Percentiles rank a stretch among this genome's conserved stretches.
Conservation (phyloP, 495 filamentous ascomycete species). For the Penicillium pulvis region DNA sequence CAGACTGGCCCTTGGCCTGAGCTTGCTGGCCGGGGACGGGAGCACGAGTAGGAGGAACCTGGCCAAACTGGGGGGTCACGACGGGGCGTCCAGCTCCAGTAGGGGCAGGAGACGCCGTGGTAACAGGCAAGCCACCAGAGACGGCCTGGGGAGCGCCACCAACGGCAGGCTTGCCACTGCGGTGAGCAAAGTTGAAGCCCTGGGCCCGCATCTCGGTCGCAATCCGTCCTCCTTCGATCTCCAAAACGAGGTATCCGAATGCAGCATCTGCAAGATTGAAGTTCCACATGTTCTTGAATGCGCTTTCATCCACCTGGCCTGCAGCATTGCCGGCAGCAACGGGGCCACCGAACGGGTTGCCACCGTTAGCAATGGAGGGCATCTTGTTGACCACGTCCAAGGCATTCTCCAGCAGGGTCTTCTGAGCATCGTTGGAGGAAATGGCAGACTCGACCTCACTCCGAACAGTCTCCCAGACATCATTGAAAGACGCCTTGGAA, state of each 20-base stretch:
- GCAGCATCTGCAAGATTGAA: conserved; percentile 98
- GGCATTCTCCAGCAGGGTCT: conserved; percentile 86
- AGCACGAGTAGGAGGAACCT: conserved; percentile 36
- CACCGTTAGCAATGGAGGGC: conserved; percentile 90
- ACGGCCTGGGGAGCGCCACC: conserved; percentile 43
- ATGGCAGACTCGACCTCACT: conserved; percentile 92
- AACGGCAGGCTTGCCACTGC: conserved; percentile 53
- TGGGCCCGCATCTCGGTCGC: conserved; percentile 98
- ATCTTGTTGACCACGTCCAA: conserved; percentile 92
- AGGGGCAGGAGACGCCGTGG: conserved; percentile 45
- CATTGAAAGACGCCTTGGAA: conserved; percentile 97
- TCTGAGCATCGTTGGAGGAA: conserved; percentile 86
- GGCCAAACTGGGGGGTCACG: conserved; percentile 47
- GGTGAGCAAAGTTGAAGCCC: conserved; percentile 98
- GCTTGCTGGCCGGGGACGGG: conserved; percentile 37
- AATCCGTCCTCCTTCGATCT: conserved; percentile 91
- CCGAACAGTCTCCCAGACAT: conserved; percentile 99
- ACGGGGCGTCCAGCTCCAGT: conserved; percentile 29
- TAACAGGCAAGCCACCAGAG: conserved; percentile 35
- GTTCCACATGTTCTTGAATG: conserved; percentile 99
- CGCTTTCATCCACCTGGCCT: conserved; percentile 95
- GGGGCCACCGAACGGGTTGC: conserved; percentile 93
- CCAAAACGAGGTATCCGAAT: conserved; percentile 92
- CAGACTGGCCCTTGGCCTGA: conserved; percentile 42
- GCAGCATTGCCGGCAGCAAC: conserved; percentile 68